Conservation (phyloP, 2,329 filamentous ascomycete species). For the Nemania diffusa region DNA sequence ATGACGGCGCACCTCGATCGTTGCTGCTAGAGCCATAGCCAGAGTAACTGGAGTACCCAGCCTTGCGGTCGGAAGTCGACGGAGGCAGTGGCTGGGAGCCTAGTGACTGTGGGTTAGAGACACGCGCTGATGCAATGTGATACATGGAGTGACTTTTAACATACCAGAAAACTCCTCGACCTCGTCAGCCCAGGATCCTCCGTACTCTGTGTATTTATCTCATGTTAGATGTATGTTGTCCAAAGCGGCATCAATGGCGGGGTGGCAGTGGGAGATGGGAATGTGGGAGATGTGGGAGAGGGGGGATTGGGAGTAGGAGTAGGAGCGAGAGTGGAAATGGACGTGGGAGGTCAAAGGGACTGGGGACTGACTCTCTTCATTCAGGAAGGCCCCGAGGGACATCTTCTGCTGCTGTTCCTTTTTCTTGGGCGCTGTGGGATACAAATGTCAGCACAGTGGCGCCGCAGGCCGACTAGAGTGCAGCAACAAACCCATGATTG, state of each 20-base stretch:
- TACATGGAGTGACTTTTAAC: constrained; percentile 50
- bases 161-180: constrained; percentile 90
- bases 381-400: constrained; percentile 95
- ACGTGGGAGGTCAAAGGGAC: constrained; percentile 54
- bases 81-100: constrained; percentile 68
- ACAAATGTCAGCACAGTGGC: constrained; percentile 55
- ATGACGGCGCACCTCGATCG: constrained; percentile 50
- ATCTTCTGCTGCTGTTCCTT: constrained; percentile 92
- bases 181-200: constrained; percentile 97
- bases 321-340: not conserved
- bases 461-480: constrained; percentile 30
- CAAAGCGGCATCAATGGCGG: constrained; percentile 13
- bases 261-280: not conserved
- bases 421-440: constrained; percentile 82
- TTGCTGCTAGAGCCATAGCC: constrained; percentile 40
- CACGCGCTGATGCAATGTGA: constrained; percentile 40
- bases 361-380: constrained; percentile 81
- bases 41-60: constrained; percentile 40
- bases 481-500: constrained; percentile 69
- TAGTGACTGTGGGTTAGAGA: constrained; percentile 41
- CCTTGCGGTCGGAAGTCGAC: constrained; percentile 44
- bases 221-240: constrained; percentile 41
- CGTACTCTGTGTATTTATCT: constrained; percentile 56
- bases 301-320: not conserved
- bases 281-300: not conserved